Evolutionary conservation across 2,329 filamentous ascomycete species (phyloP), one percentile per base, ranked within the genome.

Genomic region (Verticillium klebahnii): DNA sequence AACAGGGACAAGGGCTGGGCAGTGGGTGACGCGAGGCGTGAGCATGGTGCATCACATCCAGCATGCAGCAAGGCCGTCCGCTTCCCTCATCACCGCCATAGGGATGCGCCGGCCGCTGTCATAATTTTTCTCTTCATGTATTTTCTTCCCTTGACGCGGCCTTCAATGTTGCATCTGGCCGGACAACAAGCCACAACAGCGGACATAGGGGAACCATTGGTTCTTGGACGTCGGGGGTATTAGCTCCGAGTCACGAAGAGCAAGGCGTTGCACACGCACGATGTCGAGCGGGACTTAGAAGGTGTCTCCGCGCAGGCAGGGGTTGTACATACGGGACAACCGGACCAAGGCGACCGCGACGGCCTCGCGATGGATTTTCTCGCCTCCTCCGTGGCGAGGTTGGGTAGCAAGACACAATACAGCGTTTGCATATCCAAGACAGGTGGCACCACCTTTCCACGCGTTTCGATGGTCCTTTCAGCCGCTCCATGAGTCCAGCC

Each of bases 91-190:
- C 19, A 23, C 9, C 32, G 25, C 17, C 25, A 56, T 56, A 29
- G 17, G 55, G 55, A 37, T 17, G 23, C 29, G 55, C 17, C 34
- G 55, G 55, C 55, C 55, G 23, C 34, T 56, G 55, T 37, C 55
- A 17, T 59, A 45, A 45, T 59, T 25, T 59, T 59, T 39, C 39
- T 25, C 29, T 59, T 31, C 39, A 52, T 29, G 32, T 59, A 52
- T 59, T 50, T 40, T 25, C 31, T 50, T 7, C 45, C 19, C 45
- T 50, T 9, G n/a, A n/a, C 45, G 19, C 45, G 19, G 45, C 12
- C 19, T 36, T 36, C 34, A 36, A 36, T 9, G 14, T 8, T 23
- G 11, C n/a, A 50, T 5, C 8, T 45, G n/a, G 45, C 45, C 19
- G 39, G 25, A 8, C n/a, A 50, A 25, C 8, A 50, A 8, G 45